Conservation (phyloP, 345 rosid species). For the Populus simonii region DNA sequence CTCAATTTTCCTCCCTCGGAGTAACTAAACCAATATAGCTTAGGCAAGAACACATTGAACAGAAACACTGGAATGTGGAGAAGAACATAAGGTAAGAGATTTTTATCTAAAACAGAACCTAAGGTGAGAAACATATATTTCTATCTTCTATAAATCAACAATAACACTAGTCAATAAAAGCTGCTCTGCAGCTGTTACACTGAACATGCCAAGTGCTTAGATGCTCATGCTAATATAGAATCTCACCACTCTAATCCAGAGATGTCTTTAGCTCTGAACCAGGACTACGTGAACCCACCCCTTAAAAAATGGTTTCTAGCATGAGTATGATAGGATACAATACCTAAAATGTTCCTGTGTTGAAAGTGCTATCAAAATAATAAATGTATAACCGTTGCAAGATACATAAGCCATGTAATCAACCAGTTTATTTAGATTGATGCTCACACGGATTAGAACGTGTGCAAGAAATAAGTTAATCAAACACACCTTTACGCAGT, state of each 20-base stretch:
- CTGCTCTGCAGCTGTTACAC: background rate
- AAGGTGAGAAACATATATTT: background rate
- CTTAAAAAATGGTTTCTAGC: background rate
- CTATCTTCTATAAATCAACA: background rate
- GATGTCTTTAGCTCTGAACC: background rate
- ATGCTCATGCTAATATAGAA: background rate
- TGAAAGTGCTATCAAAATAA: background rate
- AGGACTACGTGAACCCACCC: background rate
- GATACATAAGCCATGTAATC: background rate
- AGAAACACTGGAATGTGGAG: background rate
- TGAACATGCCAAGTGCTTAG: background rate
- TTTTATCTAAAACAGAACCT: background rate
- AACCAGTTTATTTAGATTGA: background rate
- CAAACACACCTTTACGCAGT: constrained; percentile 44
- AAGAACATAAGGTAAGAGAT: background rate
- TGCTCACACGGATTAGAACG: background rate
- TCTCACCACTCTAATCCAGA: background rate
- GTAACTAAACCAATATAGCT: background rate
- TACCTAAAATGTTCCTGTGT: background rate
- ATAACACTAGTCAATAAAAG: background rate
- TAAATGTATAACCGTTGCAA: too few relatives aligned
- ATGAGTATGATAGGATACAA: background rate
- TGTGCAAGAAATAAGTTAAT: background rate
- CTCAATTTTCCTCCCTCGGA: background rate
- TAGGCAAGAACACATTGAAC: background rate